Evolutionary conservation across 2,329 filamentous ascomycete genomes (phyloP), one percentile per base, ranked within the genome.

Genomic region (Colletotrichum lini): DNA sequence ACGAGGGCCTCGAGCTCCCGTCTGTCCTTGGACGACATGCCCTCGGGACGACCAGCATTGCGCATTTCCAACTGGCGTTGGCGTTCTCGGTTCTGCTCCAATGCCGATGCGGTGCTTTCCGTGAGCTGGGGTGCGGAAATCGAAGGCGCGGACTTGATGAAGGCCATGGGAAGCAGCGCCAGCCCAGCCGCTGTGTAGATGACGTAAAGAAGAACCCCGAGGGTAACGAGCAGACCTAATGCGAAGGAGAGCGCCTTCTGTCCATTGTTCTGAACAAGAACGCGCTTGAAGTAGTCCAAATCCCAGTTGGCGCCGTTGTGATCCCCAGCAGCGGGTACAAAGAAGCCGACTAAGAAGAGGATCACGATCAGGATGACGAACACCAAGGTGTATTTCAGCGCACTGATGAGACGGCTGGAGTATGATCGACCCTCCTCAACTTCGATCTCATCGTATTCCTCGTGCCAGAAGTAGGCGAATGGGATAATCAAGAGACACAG

Each of bases 391-490:
- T 98, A 98, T 83, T 97, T 98, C 79, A 94, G 85, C 4, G 96
- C 94, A n/a, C 91, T 91, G 88, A 91, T 92, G 72, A 98, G 88
- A 65, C 94, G 89, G 77, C 90, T 89, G 8, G 86, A 87, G 70
- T 92, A 81, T 2, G 93, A 92, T 79, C 95, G 92, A 40, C 89
- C 90, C 42, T 94, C 93, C 77, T 97, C 94, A 44, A 92, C 88
- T 72, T 95, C 95, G 23, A 96, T 92, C 82, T 98, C 95, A 77
- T 98, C 96, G 75, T 97, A 97, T 81, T 98, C 96, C 81, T 99
- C 96, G 78, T 97, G 96, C 91, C 93, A 98, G 81, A 99, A 99
- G 84, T 99, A 99, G 58, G 95, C 93, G 79, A 99, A 99, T 0
- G 96, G 96, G 23, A 98, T 93, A 54, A 98, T 89, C 21, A 98